A percentile compares a stretch with the other conserved stretches of the same genome.
Evolutionary conservation across 495 filamentous ascomycete genomes (phyloP).

Genomic region (Parmelia sp.): DNA sequence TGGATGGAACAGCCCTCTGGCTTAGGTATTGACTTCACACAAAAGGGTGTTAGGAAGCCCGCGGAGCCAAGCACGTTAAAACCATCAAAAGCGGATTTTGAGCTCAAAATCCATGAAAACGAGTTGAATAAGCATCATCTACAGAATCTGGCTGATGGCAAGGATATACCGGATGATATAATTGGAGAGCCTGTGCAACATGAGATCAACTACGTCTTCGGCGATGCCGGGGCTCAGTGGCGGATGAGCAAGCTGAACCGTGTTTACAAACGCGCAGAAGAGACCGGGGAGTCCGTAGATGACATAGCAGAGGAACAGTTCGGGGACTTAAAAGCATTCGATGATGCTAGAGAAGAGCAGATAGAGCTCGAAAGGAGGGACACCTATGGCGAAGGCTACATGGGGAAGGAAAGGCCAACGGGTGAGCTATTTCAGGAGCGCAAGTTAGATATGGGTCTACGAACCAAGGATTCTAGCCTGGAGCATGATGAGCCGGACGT

Average conservation of each 20-base stretch:
- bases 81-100: slow-evolving; percentile 58
- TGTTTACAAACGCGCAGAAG: slow-evolving; percentile 73
- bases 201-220: slow-evolving; percentile 77
- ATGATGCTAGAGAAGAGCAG: slow-evolving; percentile 92
- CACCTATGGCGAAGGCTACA: slow-evolving; percentile 78
- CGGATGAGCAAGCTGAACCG: slow-evolving; percentile 90
- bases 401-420: slow-evolving; percentile 79
- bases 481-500: slow-evolving; percentile 27
- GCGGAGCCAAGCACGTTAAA: slow-evolving; percentile 37
- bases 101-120: slow-evolving; percentile 70
- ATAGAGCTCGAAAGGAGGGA: slow-evolving; percentile 80
- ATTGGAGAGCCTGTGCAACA: slow-evolving; percentile 49
- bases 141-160: slow-evolving; percentile 54
- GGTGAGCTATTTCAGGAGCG: slow-evolving; percentile 82
- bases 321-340: slow-evolving; percentile 76
- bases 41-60: slow-evolving; percentile 53
- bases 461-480: slow-evolving; percentile 29
- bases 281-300: slow-evolving; percentile 63
- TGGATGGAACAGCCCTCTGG: slow-evolving; percentile 92
- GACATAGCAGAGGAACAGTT: slow-evolving; percentile 76
- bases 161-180: slow-evolving; percentile 41
- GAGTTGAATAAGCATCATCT: slow-evolving; percentile 71
- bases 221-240: slow-evolving; percentile 85
- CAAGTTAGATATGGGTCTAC: slow-evolving; percentile 46
- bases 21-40: slow-evolving; percentile 78